A percentile compares a stretch with the other conserved stretches of the same genome.
phyloP scores from a whole-genome alignment of 345 rosid species.

The Populus ilicifolia region DNA sequence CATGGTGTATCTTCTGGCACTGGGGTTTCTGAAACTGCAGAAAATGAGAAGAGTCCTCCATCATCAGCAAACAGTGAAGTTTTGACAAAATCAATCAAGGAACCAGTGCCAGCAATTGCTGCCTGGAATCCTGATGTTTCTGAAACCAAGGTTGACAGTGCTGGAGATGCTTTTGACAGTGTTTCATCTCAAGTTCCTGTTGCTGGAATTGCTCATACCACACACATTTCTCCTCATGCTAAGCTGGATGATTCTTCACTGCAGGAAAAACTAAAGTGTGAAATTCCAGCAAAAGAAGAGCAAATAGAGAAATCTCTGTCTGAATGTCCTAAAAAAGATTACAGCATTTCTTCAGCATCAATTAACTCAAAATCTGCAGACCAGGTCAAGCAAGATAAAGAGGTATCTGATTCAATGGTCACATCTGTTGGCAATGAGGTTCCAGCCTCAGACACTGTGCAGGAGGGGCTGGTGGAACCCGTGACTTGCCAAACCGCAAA shows the following conservation, averaged over 20 bases:
- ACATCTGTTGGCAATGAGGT: constrained; percentile 22
- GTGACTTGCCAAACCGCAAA: constrained; percentile 17
- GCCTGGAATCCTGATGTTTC: constrained; percentile 23
- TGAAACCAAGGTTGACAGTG: constrained; percentile 28
- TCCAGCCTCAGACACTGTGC: constrained; percentile 23
- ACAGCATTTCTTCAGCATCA: constrained; percentile 25
- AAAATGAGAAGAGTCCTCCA: constrained; percentile 24
- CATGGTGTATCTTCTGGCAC: constrained; percentile 27
- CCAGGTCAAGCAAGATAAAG: constrained; percentile 15
- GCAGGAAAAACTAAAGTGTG: constrained; percentile 25
- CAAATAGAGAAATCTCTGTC: constrained; percentile 1
- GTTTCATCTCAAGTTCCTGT: constrained; percentile 35
- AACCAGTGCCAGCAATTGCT: constrained; percentile 21
- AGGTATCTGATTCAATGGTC: constrained; percentile 21
- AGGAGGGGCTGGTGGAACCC: constrained; percentile 30
- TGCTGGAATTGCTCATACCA: constrained; percentile 6
- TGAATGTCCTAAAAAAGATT: constrained; percentile 29
- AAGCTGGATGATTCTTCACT: constrained; percentile 21
- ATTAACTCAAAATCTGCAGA: constrained; percentile 21
- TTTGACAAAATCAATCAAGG: constrained; percentile 19
- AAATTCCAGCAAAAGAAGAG: constrained; percentile 18
- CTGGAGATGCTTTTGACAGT: constrained; percentile 27
- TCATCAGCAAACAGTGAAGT: constrained; percentile 26
- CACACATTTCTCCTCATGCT: constrained; percentile 1
- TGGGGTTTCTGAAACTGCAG: constrained; percentile 31